phyloP scores from a whole-genome alignment of 768 basidiomycete genomes.

The Nidularia pulvinata region DNA sequence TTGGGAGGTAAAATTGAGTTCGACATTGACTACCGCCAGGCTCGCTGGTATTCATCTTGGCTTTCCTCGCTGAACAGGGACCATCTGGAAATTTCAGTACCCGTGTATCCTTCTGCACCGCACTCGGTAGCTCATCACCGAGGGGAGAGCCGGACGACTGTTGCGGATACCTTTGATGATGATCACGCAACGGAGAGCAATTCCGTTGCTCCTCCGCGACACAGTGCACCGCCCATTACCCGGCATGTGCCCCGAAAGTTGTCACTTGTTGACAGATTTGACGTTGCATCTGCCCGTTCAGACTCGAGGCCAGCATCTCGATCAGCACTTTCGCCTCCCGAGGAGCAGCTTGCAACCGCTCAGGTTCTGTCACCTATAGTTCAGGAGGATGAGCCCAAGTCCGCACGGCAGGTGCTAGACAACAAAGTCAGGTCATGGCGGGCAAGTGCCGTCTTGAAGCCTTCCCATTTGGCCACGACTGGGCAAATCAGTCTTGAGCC shows the following conservation, averaged over 20 bases:
- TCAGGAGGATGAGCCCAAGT: conserved; percentile 59
- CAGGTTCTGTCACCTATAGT: conserved; percentile 57
- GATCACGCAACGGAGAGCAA: conserved; percentile 19
- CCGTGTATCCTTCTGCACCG: conserved; percentile 31
- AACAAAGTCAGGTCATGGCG: conserved; percentile 68
- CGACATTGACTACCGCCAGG: conserved; percentile 76
- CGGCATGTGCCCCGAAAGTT: conserved; percentile 67
- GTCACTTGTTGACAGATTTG: conserved; percentile 68
- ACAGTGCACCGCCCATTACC: conserved; percentile 7
- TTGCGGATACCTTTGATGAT: conserved; percentile 39
- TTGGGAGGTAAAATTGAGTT: conserved; percentile 85
- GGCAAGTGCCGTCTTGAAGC: conserved; percentile 48
- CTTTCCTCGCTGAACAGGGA: conserved; percentile 46
- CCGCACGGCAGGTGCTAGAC: conserved; percentile 51
- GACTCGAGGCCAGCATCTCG: conserved; percentile 22
- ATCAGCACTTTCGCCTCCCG: conserved; percentile 21
- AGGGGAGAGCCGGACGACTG: conserved; percentile 51
- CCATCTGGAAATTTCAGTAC: conserved; percentile 35
- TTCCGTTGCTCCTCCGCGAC: neutral
- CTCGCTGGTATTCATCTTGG: conserved; percentile 82
- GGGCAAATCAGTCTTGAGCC: conserved; percentile 52
- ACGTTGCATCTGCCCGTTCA: conserved; percentile 35
- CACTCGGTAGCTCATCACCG: conserved; percentile 51
- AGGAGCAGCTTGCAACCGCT: conserved; percentile 15
- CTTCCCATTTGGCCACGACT: conserved; percentile 44